Base-by-base conservation (phyloP, 2,329 filamentous ascomycete genomes). In the Fusarium goolgardi region DNA sequence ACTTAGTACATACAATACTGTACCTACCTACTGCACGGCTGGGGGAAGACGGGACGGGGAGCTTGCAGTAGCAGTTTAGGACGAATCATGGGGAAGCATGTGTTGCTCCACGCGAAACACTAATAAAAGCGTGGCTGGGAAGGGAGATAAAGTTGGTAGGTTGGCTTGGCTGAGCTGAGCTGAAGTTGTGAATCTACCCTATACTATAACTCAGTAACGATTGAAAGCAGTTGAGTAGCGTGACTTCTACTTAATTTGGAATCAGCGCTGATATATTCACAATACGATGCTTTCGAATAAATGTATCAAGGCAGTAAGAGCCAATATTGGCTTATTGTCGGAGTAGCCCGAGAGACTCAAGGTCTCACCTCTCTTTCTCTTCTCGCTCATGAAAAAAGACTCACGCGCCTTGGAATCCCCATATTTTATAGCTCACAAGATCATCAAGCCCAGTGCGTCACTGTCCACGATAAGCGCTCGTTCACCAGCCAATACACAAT, bases 341-440 rank as follows among this genome's bases (percentile, higher is more conserved):
- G 53, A 47, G 35, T 16, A 16, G 51, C 20, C 46, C 32, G 21
- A 57, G 16, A 37, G 40, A 40, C 32, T 35, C 21, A 40, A 35
- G 20, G 9, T 32, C 15, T 52, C 35, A 52, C 35, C 25, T 31
- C 18, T 35, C 23, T 27, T 35, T 16, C 51, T 32, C 37, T 32
- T 9, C 11, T 44, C 21, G 18, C 25, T 29, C 37, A 44, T n/a
- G 10, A 7, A 47, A 41, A 55, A 65, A 49, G 49, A 49, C 62
- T 65, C 62, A 61, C 55, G 63, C 56, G 56, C 45, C 51, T 66
- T 61, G 46, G 37, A 59, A 67, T 55, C 65, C 64, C 71, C 70
- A 65, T 62, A 70, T 69, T 70, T 70, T 63, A 72, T 63, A 72
- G 68, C 67, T 73, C 71, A 72, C 61, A 73, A 60, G 67, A 73